Conservation (phyloP, 139 green algal genomes). For the Chlamydomonas sphaeroides region DNA sequence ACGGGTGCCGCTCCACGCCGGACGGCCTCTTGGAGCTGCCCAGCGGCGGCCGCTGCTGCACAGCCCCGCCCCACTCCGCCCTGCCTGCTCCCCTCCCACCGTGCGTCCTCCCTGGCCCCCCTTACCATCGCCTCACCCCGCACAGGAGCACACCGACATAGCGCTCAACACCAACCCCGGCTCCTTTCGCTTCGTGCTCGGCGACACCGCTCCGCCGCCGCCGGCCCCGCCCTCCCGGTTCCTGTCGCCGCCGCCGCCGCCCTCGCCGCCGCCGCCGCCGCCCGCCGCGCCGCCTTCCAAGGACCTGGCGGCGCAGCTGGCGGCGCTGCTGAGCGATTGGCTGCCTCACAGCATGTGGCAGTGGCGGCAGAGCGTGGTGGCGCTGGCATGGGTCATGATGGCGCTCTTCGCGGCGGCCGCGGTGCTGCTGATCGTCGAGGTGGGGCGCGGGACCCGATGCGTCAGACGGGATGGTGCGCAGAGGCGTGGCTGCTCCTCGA, state of each 20-base stretch:
- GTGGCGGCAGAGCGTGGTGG: slow-evolving; percentile 18
- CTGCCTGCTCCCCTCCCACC: too few species aligned
- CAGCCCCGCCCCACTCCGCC: too few species aligned
- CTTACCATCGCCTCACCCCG: too few species aligned
- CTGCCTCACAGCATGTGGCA: neutral
- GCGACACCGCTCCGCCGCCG: neutral
- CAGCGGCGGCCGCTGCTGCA: too few species aligned
- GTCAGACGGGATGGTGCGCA: too few species aligned
- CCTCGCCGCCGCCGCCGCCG: slow-evolving; percentile 3
- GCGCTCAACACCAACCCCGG: neutral
- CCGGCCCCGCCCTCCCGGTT: too few species aligned
- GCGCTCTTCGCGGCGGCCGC: neutral
- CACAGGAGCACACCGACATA: slow-evolving; percentile 12
- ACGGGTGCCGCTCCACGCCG: too few species aligned
- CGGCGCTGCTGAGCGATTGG: neutral
- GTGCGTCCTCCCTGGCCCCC: too few species aligned
- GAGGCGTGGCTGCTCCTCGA: too few species aligned
- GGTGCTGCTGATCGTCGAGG: slow-evolving; percentile 24
- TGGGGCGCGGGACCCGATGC: neutral
- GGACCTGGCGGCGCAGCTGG: neutral
- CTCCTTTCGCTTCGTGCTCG: neutral
- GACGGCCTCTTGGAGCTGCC: too few species aligned
- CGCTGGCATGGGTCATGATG: slow-evolving; percentile 15
- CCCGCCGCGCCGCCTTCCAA: neutral
- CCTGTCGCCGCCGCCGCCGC: too few species aligned